Percentiles rank a stretch among this genome's conserved stretches.
These are phyloP conservation scores for Cadophora malorum DNA, from an alignment of 2,329 filamentous ascomycete genomes.

Conservation along the genomic window DNA sequence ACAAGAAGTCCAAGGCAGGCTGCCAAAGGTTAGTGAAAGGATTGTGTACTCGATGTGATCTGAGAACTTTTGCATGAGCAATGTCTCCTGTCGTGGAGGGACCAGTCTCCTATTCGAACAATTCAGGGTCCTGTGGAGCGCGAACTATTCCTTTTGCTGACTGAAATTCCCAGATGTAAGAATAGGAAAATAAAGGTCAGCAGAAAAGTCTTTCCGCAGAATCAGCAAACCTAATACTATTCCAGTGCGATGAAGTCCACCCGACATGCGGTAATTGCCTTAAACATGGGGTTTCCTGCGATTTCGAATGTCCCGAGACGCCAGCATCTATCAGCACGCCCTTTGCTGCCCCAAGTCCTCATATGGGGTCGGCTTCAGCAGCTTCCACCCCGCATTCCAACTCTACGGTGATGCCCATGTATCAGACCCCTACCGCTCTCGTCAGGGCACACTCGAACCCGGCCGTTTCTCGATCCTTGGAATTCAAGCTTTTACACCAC, in stretches of 20 bases:
- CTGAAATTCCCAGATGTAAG: conserved; percentile 58
- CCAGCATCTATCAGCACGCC: conserved; percentile 20
- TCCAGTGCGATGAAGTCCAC: conserved; percentile 67
- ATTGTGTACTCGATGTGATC: background rate
- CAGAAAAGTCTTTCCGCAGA: conserved; percentile 41
- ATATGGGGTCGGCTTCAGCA: conserved; percentile 18
- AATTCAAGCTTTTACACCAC: conserved; percentile 69
- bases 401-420: conserved; percentile 34
- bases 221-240: conserved; percentile 22
- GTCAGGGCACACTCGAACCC: conserved; percentile 29
- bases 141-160: conserved; percentile 12
- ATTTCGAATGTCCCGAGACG: conserved; percentile 59
- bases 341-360: conserved; percentile 28
- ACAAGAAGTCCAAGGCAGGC: conserved; percentile 73
- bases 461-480: conserved; percentile 49
- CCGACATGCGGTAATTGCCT: conserved; percentile 70
- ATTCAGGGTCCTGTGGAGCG: background rate
- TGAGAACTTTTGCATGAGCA: background rate
- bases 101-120: background rate
- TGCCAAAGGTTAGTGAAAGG: conserved; percentile 51
- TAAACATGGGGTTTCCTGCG: conserved; percentile 70
- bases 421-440: conserved; percentile 35
- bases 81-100: background rate
- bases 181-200: conserved; percentile 71
- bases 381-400: conserved; percentile 30